Base-by-base conservation (phyloP, 495 filamentous ascomycete species). In the Xylaria scruposa region DNA sequence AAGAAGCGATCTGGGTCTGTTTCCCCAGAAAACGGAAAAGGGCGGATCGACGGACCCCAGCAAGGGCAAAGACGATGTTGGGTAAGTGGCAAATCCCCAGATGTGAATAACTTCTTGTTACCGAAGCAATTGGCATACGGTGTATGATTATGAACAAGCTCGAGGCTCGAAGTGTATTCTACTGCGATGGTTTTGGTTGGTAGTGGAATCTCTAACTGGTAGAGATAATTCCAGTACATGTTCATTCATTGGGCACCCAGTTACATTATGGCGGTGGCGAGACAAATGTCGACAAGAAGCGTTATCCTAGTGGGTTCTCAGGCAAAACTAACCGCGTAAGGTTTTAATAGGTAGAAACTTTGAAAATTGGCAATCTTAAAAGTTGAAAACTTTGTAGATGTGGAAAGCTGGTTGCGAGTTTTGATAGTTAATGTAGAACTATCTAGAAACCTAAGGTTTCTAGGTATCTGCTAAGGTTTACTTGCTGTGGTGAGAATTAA, bases 1-100 rank as follows among this genome's bases (percentile, higher is more conserved):
- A 17, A 49, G n/a, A 49, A n/a, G 9, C 24, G 7, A 15, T 29
- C 51, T 54, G 51, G 51, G 13, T 56, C 53, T 56, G 19, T 31
- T 54, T 56, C 53, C 53, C 53, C 53, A 56, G 53, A 56, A 56
- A 56, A 29, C 24, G 51, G 51, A 26, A 54, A 54, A 54, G 51
- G 10, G 51, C 21, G 47, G 47, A 51, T 51, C n/a, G n/a, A 21
- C 47, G 51, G 51, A 49, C 17, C 46, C 46, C 17, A 51, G 21
- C n/a, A 21, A 53, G 5, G 49, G 49, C 49, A n/a, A n/a, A 49
- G 47, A 26, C 21, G 9, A 51, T 1, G 26, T 31, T 29, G 26
- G 26, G 24, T 6, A 31, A 31, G 24, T 6, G 13, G 53, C 53
- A 31, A 56, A 29, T 56, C 26, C 26, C 17, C 13, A 17, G 26